phyloP scores from a whole-genome alignment of 805 yeast genomes.

The Jamesozyma lodderae region DNA sequence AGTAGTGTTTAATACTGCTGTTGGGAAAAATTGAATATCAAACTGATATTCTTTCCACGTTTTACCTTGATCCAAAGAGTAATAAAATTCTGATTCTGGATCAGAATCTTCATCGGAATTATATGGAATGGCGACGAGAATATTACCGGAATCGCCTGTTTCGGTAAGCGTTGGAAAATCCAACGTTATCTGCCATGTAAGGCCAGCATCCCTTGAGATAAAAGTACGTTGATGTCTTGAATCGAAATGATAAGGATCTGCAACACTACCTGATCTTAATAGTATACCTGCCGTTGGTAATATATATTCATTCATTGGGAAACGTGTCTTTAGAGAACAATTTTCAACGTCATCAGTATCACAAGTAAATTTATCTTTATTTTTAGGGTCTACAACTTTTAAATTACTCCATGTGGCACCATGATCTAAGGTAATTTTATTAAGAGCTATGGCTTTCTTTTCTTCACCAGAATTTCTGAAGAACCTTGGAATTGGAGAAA shows the following conservation, averaged over 20 bases:
- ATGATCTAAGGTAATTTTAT: slow-evolving; percentile 42
- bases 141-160: slow-evolving; percentile 73
- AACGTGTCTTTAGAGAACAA: slow-evolving; percentile 39
- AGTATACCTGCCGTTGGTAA: slow-evolving; percentile 50
- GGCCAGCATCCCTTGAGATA: slow-evolving; percentile 69
- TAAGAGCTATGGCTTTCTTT: slow-evolving; percentile 9
- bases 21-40: slow-evolving; percentile 36
- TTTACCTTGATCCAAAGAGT: slow-evolving; percentile 65
- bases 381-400: slow-evolving; percentile 36
- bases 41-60: slow-evolving; percentile 50
- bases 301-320: slow-evolving; percentile 30
- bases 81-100: slow-evolving; percentile 34
- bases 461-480: not conserved
- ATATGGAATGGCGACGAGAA: slow-evolving; percentile 52
- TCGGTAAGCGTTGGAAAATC: slow-evolving; percentile 46
- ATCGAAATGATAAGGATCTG: slow-evolving; percentile 8
- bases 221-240: slow-evolving; percentile 36
- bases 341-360: slow-evolving; percentile 31
- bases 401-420: slow-evolving; percentile 48
- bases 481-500: not conserved
- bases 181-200: slow-evolving; percentile 52
- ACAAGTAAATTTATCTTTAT: slow-evolving; percentile 20
- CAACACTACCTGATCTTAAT: slow-evolving; percentile 14
- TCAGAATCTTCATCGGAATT: slow-evolving; percentile 30
- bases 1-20: slow-evolving; percentile 40